Base-by-base conservation (phyloP, 805 yeast genomes). In the Candida stauntonica region DNA sequence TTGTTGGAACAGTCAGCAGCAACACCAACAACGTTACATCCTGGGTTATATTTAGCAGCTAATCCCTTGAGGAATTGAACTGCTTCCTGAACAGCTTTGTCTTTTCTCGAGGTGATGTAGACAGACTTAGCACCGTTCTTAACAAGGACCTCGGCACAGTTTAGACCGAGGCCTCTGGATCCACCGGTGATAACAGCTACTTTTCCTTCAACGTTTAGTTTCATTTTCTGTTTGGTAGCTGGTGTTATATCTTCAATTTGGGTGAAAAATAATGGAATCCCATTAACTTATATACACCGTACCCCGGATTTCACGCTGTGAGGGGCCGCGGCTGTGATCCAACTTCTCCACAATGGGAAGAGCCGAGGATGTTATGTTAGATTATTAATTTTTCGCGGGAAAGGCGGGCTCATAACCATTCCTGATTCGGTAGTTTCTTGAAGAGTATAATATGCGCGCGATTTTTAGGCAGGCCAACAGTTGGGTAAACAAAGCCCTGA, bases 131-230 rank as follows among this genome's bases (percentile, higher is more conserved):
- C 86, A 1, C 87, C 87, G 41, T 77, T 75, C 32, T 63, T 57
- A 5, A 81, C 71, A 29, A 79, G 67, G 2, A 75, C 77, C 54
- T 79, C 85, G 14, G 86, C 85, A 60, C 81, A 76, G 54, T 75
- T 61, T 30, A 77, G 71, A 0, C 91, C 91, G 33, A 82, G 73
- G 0, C 91, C 91, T 50, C 89, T 66, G 18, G 86, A 75, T 20
- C 88, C 87, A 4, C 88, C 89, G 6, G 89, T 81, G 44, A 81
- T 68, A 5, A 76, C 74, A 1, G 82, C 86, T 8, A 72, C 68
- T 59, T 79, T 81, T 13, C 82, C 85, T 43, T 75, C 62, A 27
- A 77, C 77, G 42, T 57, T 52, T 33, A 66, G 56, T 27, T 45
- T 52, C 58, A 52, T 57, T 21, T 17, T 7, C 14, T 15, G 15